These are phyloP conservation scores for Epicoccum nigrum DNA, from an alignment of 2,329 filamentous ascomycete genomes.

Conservation along the genomic window DNA sequence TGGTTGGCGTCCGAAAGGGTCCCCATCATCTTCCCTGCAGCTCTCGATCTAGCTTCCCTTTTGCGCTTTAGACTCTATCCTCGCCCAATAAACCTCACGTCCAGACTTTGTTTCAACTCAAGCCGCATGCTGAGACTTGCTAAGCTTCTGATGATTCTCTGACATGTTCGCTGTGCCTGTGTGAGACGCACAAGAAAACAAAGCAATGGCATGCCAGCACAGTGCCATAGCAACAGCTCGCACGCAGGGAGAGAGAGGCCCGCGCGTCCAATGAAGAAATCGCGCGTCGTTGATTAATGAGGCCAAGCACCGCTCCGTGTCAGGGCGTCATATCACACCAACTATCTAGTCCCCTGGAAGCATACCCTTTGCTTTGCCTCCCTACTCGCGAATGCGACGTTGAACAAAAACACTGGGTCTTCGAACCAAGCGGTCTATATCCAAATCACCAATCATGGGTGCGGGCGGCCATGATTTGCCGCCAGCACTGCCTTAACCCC, in stretches of 20 bases:
- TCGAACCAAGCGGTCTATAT: constrained; percentile 10
- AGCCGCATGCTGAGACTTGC: constrained; percentile 9
- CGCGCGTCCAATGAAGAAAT: constrained; percentile 12
- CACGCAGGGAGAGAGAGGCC: constrained; percentile 10
- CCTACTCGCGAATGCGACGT: constrained; percentile 5
- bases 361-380: constrained; percentile 5
- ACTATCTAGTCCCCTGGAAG: constrained; percentile 12
- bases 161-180: not conserved
- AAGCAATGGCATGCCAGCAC: constrained; percentile 7
- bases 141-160: constrained; percentile 14
- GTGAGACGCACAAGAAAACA: not conserved
- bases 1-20: constrained; percentile 4
- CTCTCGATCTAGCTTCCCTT: constrained; percentile 1
- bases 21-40: not conserved
- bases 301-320: constrained; percentile 25
- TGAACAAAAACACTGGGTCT: constrained; percentile 13
- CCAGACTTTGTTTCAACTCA: constrained; percentile 5
- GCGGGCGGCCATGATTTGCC: constrained; percentile 3
- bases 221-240: constrained; percentile 7
- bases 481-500: constrained; percentile 21
- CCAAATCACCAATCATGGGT: not conserved
- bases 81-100: not conserved
- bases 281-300: constrained; percentile 20
- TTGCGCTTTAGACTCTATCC: not conserved
- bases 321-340: constrained; percentile 25